Base-by-base conservation (phyloP, 495 filamentous ascomycete species). In the Friedmanniomyces simplex region DNA sequence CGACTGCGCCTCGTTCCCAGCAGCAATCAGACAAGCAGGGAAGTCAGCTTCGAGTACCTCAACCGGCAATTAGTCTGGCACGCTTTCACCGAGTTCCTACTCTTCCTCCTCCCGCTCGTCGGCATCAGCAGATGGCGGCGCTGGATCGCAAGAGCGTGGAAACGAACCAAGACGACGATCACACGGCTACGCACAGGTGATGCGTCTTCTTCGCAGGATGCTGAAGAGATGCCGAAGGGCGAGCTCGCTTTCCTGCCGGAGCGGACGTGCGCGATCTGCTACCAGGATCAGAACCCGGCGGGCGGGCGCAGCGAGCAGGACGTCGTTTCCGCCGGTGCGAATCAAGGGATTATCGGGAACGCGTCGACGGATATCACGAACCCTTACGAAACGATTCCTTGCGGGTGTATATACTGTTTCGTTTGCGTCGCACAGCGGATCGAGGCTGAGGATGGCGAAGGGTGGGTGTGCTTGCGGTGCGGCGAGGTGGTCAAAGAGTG, bases 31-130 rank as follows among this genome's bases (percentile, higher is more conserved):
- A 83, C 93, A 45, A 85, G 78, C 65, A 83, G 91, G 10, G 88
- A 97, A 70, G 90, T 98, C 16, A 91, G 86, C 0, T 96, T 98
- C 67, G 93, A 98, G 72, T 98, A 96, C 68, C 80, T 98, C 45
- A 98, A 98, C 67, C 85, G 93, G 14, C 93, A 98, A 70, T 80
- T 98, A 7, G 93, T 98, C 42, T 98, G 93, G 93, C 93, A 98
- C 68, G 93, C 93, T 18, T 96, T 98, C 64, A 98, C 93, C 24
- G 93, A 98, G 68, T 98, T 98, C 66, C 78, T 99, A 5, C 81
- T 99, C 7, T 99, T 99, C 68, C 79, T 99, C 12, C 78, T 99
- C 3, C 93, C 93, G 1, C 75, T 99, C 25, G 88, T 99, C 42
- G 91, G 91, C 43, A 91, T 99, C 57, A 85, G 84, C 63, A 79